Conservation (phyloP, 768 basidiomycete species). For the Leccinum longicurvipes region DNA sequence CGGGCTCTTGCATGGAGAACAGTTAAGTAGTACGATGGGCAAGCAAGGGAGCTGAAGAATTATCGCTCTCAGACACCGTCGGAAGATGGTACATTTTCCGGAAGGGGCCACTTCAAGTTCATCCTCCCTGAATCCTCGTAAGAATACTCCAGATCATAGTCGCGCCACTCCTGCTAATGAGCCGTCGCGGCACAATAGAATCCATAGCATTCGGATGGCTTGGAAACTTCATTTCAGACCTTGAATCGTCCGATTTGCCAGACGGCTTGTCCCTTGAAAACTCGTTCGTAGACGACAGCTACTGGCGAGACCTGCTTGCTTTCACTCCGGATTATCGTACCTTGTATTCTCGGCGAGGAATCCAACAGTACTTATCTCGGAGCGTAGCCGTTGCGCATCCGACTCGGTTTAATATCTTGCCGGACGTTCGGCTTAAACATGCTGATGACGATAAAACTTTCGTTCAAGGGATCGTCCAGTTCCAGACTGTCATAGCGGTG, state of each 20-base stretch:
- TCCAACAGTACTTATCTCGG: neutral
- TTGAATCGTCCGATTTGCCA: neutral
- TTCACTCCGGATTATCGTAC: neutral
- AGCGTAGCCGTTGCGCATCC: neutral
- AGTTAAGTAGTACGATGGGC: neutral
- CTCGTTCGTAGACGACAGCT: neutral
- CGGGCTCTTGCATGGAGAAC: neutral
- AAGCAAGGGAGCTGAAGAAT: neutral
- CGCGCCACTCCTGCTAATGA: neutral
- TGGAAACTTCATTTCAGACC: neutral
- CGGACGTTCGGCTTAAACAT: neutral
- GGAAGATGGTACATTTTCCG: neutral
- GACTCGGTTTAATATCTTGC: neutral
- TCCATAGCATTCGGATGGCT: neutral
- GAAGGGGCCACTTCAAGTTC: neutral
- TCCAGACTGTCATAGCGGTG: neutral
- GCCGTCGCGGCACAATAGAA: neutral
- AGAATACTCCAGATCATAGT: neutral
- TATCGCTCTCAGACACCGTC: neutral
- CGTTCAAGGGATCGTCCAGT: neutral
- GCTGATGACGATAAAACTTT: neutral
- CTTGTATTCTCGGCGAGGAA: neutral
- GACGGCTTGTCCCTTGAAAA: neutral
- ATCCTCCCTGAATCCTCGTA: neutral
- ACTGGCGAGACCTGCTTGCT: neutral